A percentile compares a stretch with the other conserved stretches of the same genome.
phyloP scores from a whole-genome alignment of 1,284 basidiomycete species.

The Ustilago curta region DNA sequence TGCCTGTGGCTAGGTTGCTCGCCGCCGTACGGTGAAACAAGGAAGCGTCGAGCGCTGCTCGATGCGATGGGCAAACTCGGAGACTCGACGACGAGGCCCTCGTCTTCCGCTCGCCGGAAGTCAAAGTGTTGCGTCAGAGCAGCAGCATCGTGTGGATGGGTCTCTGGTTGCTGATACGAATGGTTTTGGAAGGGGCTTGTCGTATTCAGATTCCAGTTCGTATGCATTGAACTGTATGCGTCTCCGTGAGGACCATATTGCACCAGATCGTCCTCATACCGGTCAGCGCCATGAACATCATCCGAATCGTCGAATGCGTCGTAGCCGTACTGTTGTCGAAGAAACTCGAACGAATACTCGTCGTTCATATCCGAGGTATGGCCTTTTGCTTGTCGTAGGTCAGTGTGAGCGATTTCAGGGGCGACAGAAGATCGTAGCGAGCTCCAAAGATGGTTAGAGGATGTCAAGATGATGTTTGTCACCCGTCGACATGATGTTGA shows the following conservation, averaged over 20 bases:
- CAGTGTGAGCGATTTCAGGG: not conserved
- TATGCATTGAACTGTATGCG: not conserved
- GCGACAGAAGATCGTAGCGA: not conserved
- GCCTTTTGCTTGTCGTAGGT: too few species aligned
- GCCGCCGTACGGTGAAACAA: not conserved
- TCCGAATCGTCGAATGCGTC: not conserved
- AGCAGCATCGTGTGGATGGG: constrained; percentile 4
- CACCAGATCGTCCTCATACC: not conserved
- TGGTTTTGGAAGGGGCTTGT: not conserved
- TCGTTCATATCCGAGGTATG: constrained; percentile 1
- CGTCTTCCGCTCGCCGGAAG: constrained; percentile 27
- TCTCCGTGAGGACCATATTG: not conserved
- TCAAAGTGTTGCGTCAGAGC: constrained; percentile 20
- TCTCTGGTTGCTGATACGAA: not conserved
- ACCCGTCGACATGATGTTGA: not conserved
- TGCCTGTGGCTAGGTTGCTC: not conserved
- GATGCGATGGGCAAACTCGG: not conserved
- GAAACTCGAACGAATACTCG: constrained; percentile 15
- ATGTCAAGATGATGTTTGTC: not conserved
- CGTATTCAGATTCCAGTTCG: not conserved
- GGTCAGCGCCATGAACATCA: not conserved
- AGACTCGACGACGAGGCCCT: constrained; percentile 15
- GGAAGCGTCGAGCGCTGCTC: not conserved
- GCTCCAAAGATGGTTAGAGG: not conserved
- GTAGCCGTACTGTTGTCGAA: constrained; percentile 12